Evolutionary conservation across 805 yeast genomes (phyloP), one percentile per base, ranked within the genome.

Genomic region (Myxozyma udenii): DNA sequence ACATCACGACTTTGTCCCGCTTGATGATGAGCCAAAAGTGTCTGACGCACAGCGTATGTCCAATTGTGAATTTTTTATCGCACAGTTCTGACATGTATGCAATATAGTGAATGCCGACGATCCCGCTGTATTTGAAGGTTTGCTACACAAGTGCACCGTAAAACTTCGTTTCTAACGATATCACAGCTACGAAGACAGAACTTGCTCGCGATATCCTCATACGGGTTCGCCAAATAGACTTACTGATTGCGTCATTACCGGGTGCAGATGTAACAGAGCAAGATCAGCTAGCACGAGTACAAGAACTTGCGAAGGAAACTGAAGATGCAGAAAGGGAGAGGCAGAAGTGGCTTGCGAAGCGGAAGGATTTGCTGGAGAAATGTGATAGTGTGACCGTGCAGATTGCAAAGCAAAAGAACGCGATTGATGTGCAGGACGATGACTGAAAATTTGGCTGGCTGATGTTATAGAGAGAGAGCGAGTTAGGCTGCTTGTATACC

Each of bases 231-330:
- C 98, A 93, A 66, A 85, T 91, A 14, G 78, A 87, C 36, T 82
- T 86, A 62, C 78, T 91, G 24, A 89, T 91, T 36, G 95, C 87
- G 64, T 81, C 95, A 2, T 72, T 91, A 39, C 98, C 98, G 0
- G 98, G 97, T 11, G 87, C 88, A 2, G 96, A 95, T 6, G 90
- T 85, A 0, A 80, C 90, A 1, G 85, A 86, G 22, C 78, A 76
- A 41, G 83, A 80, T 48, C 98, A 90, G 68, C 66, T 89, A 65
- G 69, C 71, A 24, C 76, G 77, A 53, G 85, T 91, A 16, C 78
- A 76, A 45, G 73, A 72, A 12, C 71, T 93, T 42, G 84, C 86
- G 44, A 65, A 66, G 41, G 87, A 86, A 26, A 49, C 60, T 12
- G 43, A 44, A 18, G 44, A 35, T 5, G 59, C 55, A 7, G 57